A percentile compares a stretch with the other conserved stretches of the same genome.
Evolutionary conservation across 108 stramenopile genomes (phyloP).

Genomic region (Nannochloropsis gaditana): DNA sequence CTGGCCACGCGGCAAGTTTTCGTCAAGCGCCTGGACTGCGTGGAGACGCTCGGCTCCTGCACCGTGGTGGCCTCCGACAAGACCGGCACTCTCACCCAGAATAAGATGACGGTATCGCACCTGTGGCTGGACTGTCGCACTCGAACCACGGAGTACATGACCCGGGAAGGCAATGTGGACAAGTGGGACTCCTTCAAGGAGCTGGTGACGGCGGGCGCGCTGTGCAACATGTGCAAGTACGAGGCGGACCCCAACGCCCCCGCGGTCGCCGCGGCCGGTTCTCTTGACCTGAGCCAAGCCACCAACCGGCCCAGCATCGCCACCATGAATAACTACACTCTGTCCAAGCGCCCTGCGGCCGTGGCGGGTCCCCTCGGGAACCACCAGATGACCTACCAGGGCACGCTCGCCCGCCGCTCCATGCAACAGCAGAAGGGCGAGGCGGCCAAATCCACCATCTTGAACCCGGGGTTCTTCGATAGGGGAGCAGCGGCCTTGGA

Average conservation of each 20-base stretch:
- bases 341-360: neutral
- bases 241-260: neutral
- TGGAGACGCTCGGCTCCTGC: conserved; percentile 63
- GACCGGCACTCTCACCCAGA: conserved; percentile 65
- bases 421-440: neutral
- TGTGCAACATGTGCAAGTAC: conserved; percentile 8
- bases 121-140: neutral
- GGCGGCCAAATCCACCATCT: neutral
- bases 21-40: conserved; percentile 60
- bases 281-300: neutral
- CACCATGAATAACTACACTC: neutral
- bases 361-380: neutral
- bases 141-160: neutral
- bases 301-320: neutral
- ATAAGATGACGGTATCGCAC: conserved; percentile 65
- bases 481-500: neutral
- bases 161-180: neutral
- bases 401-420: neutral
- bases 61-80: conserved; percentile 62
- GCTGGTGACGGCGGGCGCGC: neutral
- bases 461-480: neutral
- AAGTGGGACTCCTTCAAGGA: neutral
- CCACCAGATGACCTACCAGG: conserved; percentile 6
- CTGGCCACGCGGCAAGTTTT: conserved; percentile 50
- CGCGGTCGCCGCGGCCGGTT: neutral